These are phyloP conservation scores for Astrocystis sublimbata DNA, from an alignment of 495 filamentous ascomycete species.

Conservation along the genomic window DNA sequence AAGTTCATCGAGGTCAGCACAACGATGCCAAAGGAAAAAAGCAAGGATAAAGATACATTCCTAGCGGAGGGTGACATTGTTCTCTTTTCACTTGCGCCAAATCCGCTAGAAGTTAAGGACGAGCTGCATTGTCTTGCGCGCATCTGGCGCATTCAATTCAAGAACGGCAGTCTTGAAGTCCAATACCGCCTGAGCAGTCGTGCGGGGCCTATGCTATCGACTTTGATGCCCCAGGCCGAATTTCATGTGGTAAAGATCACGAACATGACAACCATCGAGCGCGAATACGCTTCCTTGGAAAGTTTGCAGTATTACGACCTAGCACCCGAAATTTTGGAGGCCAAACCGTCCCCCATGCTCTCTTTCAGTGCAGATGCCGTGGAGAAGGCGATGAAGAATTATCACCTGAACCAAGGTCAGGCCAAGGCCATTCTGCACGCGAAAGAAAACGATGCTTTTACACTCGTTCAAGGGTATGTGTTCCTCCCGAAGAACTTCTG, in stretches of 20 bases:
- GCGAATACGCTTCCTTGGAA: conserved; percentile 89
- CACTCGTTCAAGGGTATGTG: conserved; percentile 82
- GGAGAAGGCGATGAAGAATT: conserved; percentile 65
- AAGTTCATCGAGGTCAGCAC: conserved; percentile 89
- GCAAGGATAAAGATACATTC: conserved; percentile 70
- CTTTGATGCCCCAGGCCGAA: conserved; percentile 56
- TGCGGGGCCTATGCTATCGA: conserved; percentile 32
- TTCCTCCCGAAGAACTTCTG: not conserved
- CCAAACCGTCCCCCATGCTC: conserved; percentile 84
- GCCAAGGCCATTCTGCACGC: conserved; percentile 91
- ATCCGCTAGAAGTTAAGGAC: conserved; percentile 60
- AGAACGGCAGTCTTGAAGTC: conserved; percentile 76
- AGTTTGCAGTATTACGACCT: conserved; percentile 94
- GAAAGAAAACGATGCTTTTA: conserved; percentile 92
- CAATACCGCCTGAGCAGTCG: conserved; percentile 70
- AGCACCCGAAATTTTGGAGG: conserved; percentile 83
- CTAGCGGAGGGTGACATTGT: conserved; percentile 87
- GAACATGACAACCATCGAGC: conserved; percentile 87
- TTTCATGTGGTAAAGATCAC: conserved; percentile 76
- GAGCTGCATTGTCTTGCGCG: conserved; percentile 83
- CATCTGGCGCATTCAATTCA: conserved; percentile 74
- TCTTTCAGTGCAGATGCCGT: conserved; percentile 73
- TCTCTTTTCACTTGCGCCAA: conserved; percentile 70
- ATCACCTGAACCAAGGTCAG: conserved; percentile 83
- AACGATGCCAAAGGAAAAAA: conserved; percentile 65